Conservation (phyloP, 164 flowering plant genomes). For the Houttuynia cordata region DNA sequence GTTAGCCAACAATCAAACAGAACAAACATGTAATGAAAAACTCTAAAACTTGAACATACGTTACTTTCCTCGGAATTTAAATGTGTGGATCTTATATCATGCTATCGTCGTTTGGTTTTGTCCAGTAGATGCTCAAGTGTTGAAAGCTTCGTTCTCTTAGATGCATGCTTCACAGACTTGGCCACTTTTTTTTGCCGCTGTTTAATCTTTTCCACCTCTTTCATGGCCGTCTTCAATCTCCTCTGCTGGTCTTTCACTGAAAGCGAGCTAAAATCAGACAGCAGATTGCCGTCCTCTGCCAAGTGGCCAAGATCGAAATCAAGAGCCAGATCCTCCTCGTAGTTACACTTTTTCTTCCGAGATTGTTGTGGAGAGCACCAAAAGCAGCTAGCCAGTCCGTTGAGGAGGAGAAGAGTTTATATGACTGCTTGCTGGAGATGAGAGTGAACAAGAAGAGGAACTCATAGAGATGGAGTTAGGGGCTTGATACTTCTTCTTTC, state of each 20-base stretch:
- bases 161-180: background rate
- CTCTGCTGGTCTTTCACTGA: constrained; percentile 37
- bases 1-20: too few species aligned
- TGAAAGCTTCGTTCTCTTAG: too few species aligned
- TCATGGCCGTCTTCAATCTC: constrained; percentile 39
- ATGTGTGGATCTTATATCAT: too few species aligned
- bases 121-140: too few species aligned
- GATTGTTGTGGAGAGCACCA: constrained; percentile 42
- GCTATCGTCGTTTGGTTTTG: too few species aligned
- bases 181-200: background rate
- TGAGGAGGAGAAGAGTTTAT: constrained; percentile 25
- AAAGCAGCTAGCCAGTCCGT: constrained; percentile 40
- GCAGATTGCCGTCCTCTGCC: constrained; percentile 28
- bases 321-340: constrained; percentile 7
- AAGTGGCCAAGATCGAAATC: constrained; percentile 11
- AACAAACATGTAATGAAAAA: too few species aligned
- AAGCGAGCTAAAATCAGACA: constrained; percentile 33
- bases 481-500: too few species aligned
- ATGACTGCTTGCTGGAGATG: constrained; percentile 8
- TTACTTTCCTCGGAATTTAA: too few species aligned
- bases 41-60: too few species aligned
- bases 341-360: constrained; percentile 20
- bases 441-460: constrained; percentile 9
- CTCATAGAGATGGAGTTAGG: background rate
- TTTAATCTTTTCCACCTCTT: constrained; percentile 34